Conservation (phyloP, 257 asterid species). For the Plectranthus barbatus region DNA sequence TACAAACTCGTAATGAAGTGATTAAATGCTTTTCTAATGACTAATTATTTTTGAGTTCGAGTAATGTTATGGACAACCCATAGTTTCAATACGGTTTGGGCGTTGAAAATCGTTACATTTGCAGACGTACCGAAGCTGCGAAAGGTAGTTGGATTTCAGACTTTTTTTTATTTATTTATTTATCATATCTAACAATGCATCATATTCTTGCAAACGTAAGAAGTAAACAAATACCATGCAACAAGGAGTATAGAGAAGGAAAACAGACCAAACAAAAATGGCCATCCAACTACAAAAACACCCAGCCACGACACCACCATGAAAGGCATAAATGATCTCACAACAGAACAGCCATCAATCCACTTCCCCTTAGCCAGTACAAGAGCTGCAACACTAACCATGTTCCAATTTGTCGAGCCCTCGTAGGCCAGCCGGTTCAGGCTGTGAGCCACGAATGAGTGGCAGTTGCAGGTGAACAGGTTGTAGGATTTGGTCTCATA, state of each 20-base stretch:
- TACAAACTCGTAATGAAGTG: too few species aligned
- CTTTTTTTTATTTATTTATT: too few species aligned
- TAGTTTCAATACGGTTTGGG: too few species aligned
- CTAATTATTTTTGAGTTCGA: too few species aligned
- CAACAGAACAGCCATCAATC: conserved; percentile 49
- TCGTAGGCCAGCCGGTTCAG: conserved; percentile 59
- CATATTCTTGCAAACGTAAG: conserved; percentile 37
- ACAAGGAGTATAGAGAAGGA: conserved; percentile 56
- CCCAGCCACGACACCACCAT: conserved; percentile 58
- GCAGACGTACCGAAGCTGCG: too few species aligned
- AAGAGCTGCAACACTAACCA: conserved; percentile 68
- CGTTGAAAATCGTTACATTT: too few species aligned
- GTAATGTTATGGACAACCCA: too few species aligned
- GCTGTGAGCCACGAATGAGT: conserved; percentile 68
- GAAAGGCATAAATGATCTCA: conserved; percentile 68
- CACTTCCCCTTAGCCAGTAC: conserved; percentile 60
- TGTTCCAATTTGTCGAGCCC: conserved; percentile 81
- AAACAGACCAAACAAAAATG: conserved; percentile 49
- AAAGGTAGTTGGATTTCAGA: too few species aligned
- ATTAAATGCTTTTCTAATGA: too few species aligned
- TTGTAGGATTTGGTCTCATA: conserved; percentile 75
- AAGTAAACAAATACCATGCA: conserved; percentile 60
- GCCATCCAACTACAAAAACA: conserved; percentile 73
- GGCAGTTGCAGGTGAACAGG: conserved; percentile 87
- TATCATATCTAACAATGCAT: conserved; percentile 58